phyloP scores from a whole-genome alignment of 2,329 filamentous ascomycete genomes.

The Colletotrichum costaricense region DNA sequence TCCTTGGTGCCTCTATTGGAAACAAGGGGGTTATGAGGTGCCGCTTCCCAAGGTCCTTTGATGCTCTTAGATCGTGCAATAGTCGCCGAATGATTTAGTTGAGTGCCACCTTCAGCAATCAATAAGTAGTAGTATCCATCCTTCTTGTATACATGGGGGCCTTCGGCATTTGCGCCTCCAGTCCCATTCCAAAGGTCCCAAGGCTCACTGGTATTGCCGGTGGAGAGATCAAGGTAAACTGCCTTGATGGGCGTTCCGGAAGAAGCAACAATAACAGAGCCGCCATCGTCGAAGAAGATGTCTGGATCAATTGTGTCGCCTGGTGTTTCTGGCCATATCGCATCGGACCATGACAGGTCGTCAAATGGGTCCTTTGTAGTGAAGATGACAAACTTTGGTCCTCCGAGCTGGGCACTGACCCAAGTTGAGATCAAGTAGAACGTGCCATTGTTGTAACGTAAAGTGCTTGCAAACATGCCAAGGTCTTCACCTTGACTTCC shows the following conservation, averaged over 20 bases:
- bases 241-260: constrained; percentile 38
- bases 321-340: constrained; percentile 35
- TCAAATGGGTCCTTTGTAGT: constrained; percentile 34
- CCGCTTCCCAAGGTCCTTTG: constrained; percentile 55
- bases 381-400: constrained; percentile 25
- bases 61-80: constrained; percentile 54
- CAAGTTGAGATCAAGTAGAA: constrained; percentile 50
- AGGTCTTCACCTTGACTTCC: constrained; percentile 5
- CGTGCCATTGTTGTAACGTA: constrained; percentile 52
- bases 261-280: constrained; percentile 44
- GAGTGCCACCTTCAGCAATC: constrained; percentile 63
- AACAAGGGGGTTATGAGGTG: constrained; percentile 56
- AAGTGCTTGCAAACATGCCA: constrained; percentile 59
- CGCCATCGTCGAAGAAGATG: constrained; percentile 62
- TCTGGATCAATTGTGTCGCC: constrained; percentile 54
- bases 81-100: constrained; percentile 51
- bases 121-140: constrained; percentile 64
- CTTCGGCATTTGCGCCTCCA: constrained; percentile 55
- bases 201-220: constrained; percentile 44
- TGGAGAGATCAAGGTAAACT: constrained; percentile 46
- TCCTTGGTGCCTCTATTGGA: constrained; percentile 50
- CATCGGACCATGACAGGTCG: constrained; percentile 40
- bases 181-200: constrained; percentile 57
- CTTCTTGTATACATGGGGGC: constrained; percentile 64
- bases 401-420: background rate